phyloP scores from a whole-genome alignment of 148 eudicot genomes.

The Rhododendron mucronatum region DNA sequence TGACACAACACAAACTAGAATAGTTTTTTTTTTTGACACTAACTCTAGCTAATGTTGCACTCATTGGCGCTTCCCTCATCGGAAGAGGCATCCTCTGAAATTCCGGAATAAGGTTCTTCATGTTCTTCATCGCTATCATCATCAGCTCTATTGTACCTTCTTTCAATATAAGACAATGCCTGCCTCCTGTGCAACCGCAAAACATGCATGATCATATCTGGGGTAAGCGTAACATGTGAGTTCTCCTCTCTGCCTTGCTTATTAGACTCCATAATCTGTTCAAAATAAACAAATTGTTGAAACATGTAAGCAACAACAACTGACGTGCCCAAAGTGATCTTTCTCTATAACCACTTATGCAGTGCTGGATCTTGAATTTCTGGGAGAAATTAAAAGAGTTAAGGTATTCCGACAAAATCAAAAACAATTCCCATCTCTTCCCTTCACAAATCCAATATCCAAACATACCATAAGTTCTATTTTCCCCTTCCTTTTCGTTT shows the following conservation, averaged over 20 bases:
- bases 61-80: conserved; percentile 37
- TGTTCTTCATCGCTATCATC: conserved; percentile 52
- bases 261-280: conserved; percentile 65
- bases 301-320: background rate
- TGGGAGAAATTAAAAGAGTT: background rate
- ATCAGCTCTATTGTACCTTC: conserved; percentile 37
- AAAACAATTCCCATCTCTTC: background rate
- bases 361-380: background rate
- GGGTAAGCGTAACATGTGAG: conserved; percentile 49
- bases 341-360: background rate
- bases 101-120: conserved; percentile 35
- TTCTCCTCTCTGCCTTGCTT: conserved; percentile 55
- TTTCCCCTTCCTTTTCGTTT: background rate
- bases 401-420: background rate
- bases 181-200: conserved; percentile 67
- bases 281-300: background rate
- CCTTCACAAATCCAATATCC: background rate
- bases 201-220: conserved; percentile 78
- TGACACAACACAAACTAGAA: background rate
- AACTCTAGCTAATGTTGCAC: conserved; percentile 56
- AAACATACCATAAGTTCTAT: background rate
- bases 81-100: conserved; percentile 30
- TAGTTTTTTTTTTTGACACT: background rate
- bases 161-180: conserved; percentile 43
- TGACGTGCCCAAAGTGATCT: background rate